Base-by-base conservation (phyloP, 169 alveolate genomes). In the Eimeria praecox region DNA sequence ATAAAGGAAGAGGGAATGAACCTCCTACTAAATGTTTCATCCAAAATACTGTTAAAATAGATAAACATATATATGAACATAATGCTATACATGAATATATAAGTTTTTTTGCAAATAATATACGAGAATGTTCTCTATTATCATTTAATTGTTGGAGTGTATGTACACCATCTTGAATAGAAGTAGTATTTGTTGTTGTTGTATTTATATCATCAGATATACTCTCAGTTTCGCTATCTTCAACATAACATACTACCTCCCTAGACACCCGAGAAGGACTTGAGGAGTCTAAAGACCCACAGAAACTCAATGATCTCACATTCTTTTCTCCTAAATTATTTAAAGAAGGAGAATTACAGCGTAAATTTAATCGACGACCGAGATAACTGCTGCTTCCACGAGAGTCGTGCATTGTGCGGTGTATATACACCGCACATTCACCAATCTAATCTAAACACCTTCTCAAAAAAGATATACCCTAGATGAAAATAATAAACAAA, bases 1-100 rank as follows among this genome's bases (percentile, higher is more conserved):
- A 95, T 24, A 96, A 64, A 38, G 97, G 97, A 33, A 46, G 38
- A 27, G 88, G 83, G 46, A 94, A 62, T 35, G 40, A 12, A 14
- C 89, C 89, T 18, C 69, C 89, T 66, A 80, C 89, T 16, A 80
- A 40, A 27, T 80, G 66, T 35, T 80, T 80, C 42, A 66, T 80
- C 89, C 89, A 80, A 18, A 80, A 80, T 38, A 80, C 89, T 9
- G 89, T 80, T 44, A 80, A 44, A 80, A 80, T 80, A 42, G 89
- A 80, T 0, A 80, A 62, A 35, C 22, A 24, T 12, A 80, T 35
- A 24, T 80, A 80, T 1, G 64, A 12, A 20, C 42, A n/a, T 18
- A 80, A 62, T 9, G 69, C 59, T 42, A 22, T 40, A 27, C 89
- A 80, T 12, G 62, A 38, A 20, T 20, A 62, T 9, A n/a, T 40